phyloP scores from a whole-genome alignment of 495 filamentous ascomycete genomes.

The Stereocaulon alpinum region DNA sequence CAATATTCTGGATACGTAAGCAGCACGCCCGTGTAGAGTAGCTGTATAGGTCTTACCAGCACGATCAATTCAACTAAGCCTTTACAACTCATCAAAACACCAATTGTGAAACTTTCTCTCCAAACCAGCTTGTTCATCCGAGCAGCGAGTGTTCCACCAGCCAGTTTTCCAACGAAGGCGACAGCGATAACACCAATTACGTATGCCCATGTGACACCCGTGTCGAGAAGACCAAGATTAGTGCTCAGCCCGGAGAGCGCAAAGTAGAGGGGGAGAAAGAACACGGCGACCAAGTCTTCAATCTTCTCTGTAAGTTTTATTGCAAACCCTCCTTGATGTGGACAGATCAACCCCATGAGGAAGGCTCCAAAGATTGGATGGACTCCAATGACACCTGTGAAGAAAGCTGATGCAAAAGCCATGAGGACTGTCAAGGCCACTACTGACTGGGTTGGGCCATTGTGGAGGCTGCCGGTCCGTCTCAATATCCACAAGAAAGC shows the following conservation, averaged over 20 bases:
- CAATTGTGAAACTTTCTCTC: constrained; percentile 88
- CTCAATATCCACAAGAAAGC: constrained; percentile 65
- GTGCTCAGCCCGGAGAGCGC: constrained; percentile 85
- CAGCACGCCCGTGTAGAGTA: neutral
- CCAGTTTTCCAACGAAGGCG: constrained; percentile 78
- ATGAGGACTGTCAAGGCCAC: constrained; percentile 75
- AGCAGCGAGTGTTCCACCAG: constrained; percentile 76
- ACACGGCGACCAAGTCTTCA: constrained; percentile 76
- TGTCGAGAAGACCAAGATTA: constrained; percentile 75
- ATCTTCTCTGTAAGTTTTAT: constrained; percentile 95
- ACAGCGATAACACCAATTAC: constrained; percentile 74
- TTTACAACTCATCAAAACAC: constrained; percentile 94
- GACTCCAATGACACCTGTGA: constrained; percentile 86
- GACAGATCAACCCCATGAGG: constrained; percentile 81
- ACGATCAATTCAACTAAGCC: constrained; percentile 94
- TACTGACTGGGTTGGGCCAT: constrained; percentile 81
- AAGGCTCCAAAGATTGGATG: constrained; percentile 90
- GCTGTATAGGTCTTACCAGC: constrained; percentile 46
- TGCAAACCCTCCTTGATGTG: constrained; percentile 87
- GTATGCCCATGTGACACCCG: constrained; percentile 83
- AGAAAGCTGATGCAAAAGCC: constrained; percentile 77
- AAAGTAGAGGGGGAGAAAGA: constrained; percentile 95
- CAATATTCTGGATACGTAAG: constrained; percentile 62
- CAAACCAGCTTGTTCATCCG: constrained; percentile 69
- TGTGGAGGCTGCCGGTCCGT: constrained; percentile 67